Percentiles rank a stretch among this genome's conserved stretches.
phyloP scores from a whole-genome alignment of 2,329 filamentous ascomycete species.

The Drechslerella dactyloides region DNA sequence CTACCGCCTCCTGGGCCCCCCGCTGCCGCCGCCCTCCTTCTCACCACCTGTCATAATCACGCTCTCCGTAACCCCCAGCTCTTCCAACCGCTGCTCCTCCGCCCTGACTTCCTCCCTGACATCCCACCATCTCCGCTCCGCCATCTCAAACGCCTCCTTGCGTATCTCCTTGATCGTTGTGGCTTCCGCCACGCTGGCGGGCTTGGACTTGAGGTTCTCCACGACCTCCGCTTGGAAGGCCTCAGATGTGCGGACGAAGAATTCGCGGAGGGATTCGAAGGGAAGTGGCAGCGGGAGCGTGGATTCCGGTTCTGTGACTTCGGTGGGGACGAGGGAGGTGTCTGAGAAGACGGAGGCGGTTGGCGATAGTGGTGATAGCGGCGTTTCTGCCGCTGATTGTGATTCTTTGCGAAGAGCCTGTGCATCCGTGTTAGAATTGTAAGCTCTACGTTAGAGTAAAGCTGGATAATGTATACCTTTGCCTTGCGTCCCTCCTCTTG shows the following conservation, averaged over 20 bases:
- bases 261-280: conserved; percentile 89
- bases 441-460: not conserved
- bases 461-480: conserved; percentile 41
- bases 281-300: conserved; percentile 63
- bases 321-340: conserved; percentile 13
- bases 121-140: conserved; percentile 99
- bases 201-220: conserved; percentile 63
- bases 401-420: conserved; percentile 30
- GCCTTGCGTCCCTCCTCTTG: conserved; percentile 58
- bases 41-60: conserved; percentile 73
- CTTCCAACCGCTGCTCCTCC: conserved; percentile 94
- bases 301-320: conserved; percentile 52
- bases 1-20: conserved; percentile 56
- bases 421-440: not conserved
- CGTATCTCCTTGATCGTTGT: conserved; percentile 88
- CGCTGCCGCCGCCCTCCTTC: conserved; percentile 57
- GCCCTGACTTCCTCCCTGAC: conserved; percentile 89
- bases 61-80: conserved; percentile 91
- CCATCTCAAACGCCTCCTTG: conserved; percentile 84
- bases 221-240: conserved; percentile 85
- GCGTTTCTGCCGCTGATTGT: conserved; percentile 19
- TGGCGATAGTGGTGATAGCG: conserved; percentile 39
- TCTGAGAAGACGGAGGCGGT: conserved; percentile 48
- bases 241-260: conserved; percentile 84
- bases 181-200: conserved; percentile 66